Evolutionary conservation across 805 yeast species (phyloP), one percentile per base, ranked within the genome.

Genomic region (Zygosaccharomyces kombuchaensis): DNA sequence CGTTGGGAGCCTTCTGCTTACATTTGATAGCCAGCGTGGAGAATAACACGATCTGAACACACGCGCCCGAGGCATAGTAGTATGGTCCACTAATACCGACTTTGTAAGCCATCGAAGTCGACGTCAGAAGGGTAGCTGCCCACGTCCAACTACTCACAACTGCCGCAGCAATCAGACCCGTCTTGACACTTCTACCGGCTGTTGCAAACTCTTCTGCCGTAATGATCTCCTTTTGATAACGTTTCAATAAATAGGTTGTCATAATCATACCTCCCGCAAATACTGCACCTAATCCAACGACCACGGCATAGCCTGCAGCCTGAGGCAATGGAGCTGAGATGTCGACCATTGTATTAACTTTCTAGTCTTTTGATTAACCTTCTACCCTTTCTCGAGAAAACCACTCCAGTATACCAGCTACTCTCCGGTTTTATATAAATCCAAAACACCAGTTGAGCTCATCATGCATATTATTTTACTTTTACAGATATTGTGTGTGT

Each of bases 101-200:
- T 35, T 70, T 70, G 66, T 86, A 89, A 17, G 87, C 87, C 63
- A 84, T 89, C 16, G 95, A 78, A 1, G 95, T 79, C 2, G 88
- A 80, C 31, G 81, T 81, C 26, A 86, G 70, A 39, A 86, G 67
- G 1, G 95, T 86, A 2, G 88, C 87, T n/a, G 86, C 86, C 89
- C 89, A 83, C 8, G 96, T 88, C 98, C 98, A 90, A 7, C 91
- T 82, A 9, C 91, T 82, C 7, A 89, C 96, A 25, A 90, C 96
- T 6, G 96, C 96, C 6, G 95, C 82, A 4, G 91, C 82, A 51
- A 88, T 83, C 54, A 90, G 72, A 40, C 93, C 93, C 0, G 91
- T 81, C 56, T 84, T 85, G 34, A 90, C 95, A 3, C 87, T 74
- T 62, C 96, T 77, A 53, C 96, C 96, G 29, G 96, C 96, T 4